Evolutionary conservation across 2,329 filamentous ascomycete genomes (phyloP).

Genomic region (Albifimbria verrucaria): DNA sequence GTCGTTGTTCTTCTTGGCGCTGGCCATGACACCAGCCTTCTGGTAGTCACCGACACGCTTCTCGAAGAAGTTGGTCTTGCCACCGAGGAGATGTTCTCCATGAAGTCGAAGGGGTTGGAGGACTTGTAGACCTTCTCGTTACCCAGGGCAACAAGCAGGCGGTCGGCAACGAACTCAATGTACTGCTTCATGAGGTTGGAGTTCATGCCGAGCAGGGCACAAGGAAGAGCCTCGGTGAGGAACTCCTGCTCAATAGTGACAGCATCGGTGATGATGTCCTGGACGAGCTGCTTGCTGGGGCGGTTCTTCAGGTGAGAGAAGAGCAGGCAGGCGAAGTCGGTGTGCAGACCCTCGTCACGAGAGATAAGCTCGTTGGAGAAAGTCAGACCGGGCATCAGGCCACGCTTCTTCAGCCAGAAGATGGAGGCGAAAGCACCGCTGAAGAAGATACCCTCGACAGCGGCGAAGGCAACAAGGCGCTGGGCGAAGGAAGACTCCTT

Average conservation of each 20-base stretch:
- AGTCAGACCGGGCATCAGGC: constrained; percentile 95
- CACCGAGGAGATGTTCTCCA: constrained; percentile 99
- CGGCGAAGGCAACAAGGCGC: constrained; percentile 93
- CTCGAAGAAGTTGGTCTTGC: constrained; percentile 99
- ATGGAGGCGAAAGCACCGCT: constrained; percentile 97
- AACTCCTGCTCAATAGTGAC: constrained; percentile 97
- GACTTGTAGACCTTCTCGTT: constrained; percentile 92
- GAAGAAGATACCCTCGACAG: constrained; percentile 99
- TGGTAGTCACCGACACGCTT: constrained; percentile 99
- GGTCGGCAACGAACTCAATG: constrained; percentile 98
- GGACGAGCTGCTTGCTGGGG: constrained; percentile 74
- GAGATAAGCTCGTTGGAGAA: constrained; percentile 99
- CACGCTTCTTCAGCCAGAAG: constrained; percentile 99
- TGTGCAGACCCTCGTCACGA: constrained; percentile 98
- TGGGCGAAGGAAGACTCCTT: constrained; percentile 91
- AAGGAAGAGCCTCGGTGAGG: constrained; percentile 90
- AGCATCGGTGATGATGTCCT: constrained; percentile 90
- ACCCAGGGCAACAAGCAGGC: constrained; percentile 86
- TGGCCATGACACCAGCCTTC: constrained; percentile 98
- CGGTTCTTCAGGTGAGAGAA: constrained; percentile 97
- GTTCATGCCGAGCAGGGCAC: constrained; percentile 96
- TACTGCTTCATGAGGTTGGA: constrained; percentile 97
- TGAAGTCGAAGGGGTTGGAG: constrained; percentile 98
- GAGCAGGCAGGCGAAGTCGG: constrained; percentile 95
- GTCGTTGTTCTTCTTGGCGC: constrained; percentile 73